Percentiles rank a stretch among this genome's conserved stretches.
Evolutionary conservation across 352 stramenopile genomes (phyloP).

Genomic region (Globisporangium spinosum): DNA sequence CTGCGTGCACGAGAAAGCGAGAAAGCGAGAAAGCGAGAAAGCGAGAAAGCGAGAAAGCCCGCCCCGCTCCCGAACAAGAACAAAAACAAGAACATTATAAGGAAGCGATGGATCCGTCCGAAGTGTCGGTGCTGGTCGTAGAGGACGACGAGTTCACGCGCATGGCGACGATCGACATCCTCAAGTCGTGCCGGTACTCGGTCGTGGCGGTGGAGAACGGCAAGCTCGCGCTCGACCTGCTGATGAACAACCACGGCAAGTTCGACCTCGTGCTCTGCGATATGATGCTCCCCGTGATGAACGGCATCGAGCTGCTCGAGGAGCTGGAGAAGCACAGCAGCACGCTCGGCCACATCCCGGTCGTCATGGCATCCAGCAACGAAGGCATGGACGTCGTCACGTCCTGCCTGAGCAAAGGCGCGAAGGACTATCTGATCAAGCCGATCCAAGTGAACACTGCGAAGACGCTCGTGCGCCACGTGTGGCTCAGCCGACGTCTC

Average conservation of each 20-base stretch:
- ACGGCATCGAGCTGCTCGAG: conserved; percentile 84
- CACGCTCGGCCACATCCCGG: conserved; percentile 76
- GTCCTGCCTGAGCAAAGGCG: conserved; percentile 83
- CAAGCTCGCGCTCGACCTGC: conserved; percentile 63
- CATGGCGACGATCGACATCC: conserved; percentile 87
- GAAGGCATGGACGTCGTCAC: conserved; percentile 90
- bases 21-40: too few species aligned
- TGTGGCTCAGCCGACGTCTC: conserved; percentile 76
- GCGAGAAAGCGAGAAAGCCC: too few species aligned
- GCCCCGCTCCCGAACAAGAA: too few species aligned
- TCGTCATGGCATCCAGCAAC: conserved; percentile 89
- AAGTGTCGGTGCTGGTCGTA: conserved; percentile 87
- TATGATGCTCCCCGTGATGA: conserved; percentile 89
- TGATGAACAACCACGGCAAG: conserved; percentile 66
- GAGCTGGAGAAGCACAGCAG: conserved; percentile 68
- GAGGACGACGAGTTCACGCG: conserved; percentile 89
- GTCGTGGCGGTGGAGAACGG: conserved; percentile 86
- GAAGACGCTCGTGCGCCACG: conserved; percentile 87
- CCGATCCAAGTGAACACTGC: conserved; percentile 88
- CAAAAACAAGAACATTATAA: not conserved
- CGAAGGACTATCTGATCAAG: conserved; percentile 91
- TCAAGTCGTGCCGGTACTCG: conserved; percentile 82
- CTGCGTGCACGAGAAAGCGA: too few species aligned
- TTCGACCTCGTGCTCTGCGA: conserved; percentile 89
- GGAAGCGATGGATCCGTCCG: conserved; percentile 68